Evolutionary conservation across 225 moss, liverwort and hornwort species (phyloP).

Genomic region (Neckera pumila): DNA sequence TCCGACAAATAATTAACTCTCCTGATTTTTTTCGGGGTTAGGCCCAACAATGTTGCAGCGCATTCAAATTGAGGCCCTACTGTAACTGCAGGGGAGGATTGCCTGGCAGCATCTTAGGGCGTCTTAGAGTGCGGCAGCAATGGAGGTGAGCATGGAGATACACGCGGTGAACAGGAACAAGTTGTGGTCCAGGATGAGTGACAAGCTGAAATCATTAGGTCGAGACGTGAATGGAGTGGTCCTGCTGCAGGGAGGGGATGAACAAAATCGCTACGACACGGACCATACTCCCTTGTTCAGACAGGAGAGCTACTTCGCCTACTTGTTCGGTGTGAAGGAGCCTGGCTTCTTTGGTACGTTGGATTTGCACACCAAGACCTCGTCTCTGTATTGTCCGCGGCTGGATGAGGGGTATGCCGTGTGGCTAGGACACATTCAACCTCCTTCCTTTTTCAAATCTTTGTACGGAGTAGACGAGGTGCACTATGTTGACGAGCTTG

Average conservation of each 20-base stretch:
- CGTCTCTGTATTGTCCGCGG: conserved; percentile 54
- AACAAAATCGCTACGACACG: conserved; percentile 66
- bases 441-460: conserved; percentile 55
- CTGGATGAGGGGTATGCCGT: conserved; percentile 69
- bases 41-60: not conserved
- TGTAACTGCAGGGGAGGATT: not conserved
- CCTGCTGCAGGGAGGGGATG: conserved; percentile 64
- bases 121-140: not conserved
- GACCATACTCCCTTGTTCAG: conserved; percentile 59
- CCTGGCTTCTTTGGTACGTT: conserved; percentile 73
- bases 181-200: conserved; percentile 28
- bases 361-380: conserved; percentile 38
- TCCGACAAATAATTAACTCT: not conserved
- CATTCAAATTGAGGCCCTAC: not conserved
- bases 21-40: not conserved
- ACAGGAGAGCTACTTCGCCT: conserved; percentile 95
- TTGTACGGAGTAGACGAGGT: conserved; percentile 67
- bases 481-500: conserved; percentile 62
- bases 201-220: conserved; percentile 14
- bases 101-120: not conserved
- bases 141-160: conserved; percentile 56
- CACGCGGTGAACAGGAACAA: conserved; percentile 61
- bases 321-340: conserved; percentile 87
- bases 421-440: conserved; percentile 69
- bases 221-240: conserved; percentile 23